Percentiles rank a stretch among this genome's conserved stretches.
Conservation (phyloP, 2,329 filamentous ascomycete genomes). For the Penicillium sp. region DNA sequence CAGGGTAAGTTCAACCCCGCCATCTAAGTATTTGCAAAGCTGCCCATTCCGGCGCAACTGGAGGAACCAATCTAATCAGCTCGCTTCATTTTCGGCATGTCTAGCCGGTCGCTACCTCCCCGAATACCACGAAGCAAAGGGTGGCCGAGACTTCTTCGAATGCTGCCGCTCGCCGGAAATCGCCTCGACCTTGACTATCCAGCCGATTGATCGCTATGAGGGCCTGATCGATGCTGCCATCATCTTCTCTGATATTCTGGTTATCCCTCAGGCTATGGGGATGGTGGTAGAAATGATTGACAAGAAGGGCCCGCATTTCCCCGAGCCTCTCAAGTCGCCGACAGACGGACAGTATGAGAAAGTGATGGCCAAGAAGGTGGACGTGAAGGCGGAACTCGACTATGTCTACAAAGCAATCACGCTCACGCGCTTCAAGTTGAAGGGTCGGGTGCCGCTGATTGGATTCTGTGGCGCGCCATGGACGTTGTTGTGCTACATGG, state of each 20-base stretch:
- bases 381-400: constrained; percentile 79
- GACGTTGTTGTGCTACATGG: constrained; percentile 98
- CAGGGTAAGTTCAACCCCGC: constrained; percentile 67
- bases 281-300: constrained; percentile 99
- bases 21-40: not conserved
- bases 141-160: constrained; percentile 89
- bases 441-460: constrained; percentile 86
- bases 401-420: constrained; percentile 98
- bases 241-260: constrained; percentile 98
- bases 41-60: not conserved
- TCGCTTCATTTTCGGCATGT: constrained; percentile 14
- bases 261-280: constrained; percentile 95
- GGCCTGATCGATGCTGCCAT: constrained; percentile 95
- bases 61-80: too few species aligned
- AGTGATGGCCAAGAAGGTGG: constrained; percentile 75
- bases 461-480: constrained; percentile 97
- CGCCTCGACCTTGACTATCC: constrained; percentile 87
- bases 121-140: constrained; percentile 96
- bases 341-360: constrained; percentile 79
- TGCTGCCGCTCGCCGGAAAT: constrained; percentile 94
- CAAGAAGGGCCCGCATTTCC: constrained; percentile 95
- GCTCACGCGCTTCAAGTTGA: constrained; percentile 81
- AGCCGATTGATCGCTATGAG: constrained; percentile 88
- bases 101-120: constrained; percentile 93
- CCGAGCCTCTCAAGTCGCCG: constrained; percentile 75